Conservation (phyloP, 202 grass and related monocot genomes). For the Eragrostis tef region DNA sequence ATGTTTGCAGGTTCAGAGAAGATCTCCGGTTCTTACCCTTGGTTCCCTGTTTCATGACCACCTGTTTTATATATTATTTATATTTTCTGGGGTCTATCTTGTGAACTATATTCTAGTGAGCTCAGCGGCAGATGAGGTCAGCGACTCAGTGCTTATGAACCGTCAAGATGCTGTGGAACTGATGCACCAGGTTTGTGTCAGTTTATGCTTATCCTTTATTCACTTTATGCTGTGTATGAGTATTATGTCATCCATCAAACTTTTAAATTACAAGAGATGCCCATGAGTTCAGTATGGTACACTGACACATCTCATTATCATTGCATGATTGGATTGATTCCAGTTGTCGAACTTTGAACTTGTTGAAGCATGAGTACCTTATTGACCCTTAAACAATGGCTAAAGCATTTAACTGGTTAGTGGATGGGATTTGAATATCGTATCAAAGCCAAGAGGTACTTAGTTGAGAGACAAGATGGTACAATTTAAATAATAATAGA, state of each 20-base stretch:
- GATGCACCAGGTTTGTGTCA: constrained; percentile 68
- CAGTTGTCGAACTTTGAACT: background rate
- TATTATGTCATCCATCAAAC: background rate
- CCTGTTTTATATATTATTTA: constrained; percentile 76
- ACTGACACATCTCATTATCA: background rate
- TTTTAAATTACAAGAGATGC: background rate
- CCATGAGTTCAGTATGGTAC: background rate
- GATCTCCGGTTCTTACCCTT: constrained; percentile 39
- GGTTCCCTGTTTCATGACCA: constrained; percentile 77
- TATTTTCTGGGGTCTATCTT: constrained; percentile 78
- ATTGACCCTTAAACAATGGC: background rate
- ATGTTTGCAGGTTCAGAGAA: constrained; percentile 70
- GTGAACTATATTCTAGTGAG: constrained; percentile 77
- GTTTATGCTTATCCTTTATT: background rate
- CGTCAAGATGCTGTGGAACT: constrained; percentile 75
- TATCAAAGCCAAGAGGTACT: background rate
- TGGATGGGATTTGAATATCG: background rate
- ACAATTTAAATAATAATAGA: background rate
- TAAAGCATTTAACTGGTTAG: background rate
- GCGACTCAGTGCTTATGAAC: constrained; percentile 39
- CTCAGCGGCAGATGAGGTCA: constrained; percentile 70
- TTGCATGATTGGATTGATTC: background rate
- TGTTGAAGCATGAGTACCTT: background rate
- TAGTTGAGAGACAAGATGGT: background rate
- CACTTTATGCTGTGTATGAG: background rate